Percentiles rank a stretch among this genome's conserved stretches.
Conservation (phyloP, 2,329 filamentous ascomycete species). For the Pseudogymnoascus sp. region DNA sequence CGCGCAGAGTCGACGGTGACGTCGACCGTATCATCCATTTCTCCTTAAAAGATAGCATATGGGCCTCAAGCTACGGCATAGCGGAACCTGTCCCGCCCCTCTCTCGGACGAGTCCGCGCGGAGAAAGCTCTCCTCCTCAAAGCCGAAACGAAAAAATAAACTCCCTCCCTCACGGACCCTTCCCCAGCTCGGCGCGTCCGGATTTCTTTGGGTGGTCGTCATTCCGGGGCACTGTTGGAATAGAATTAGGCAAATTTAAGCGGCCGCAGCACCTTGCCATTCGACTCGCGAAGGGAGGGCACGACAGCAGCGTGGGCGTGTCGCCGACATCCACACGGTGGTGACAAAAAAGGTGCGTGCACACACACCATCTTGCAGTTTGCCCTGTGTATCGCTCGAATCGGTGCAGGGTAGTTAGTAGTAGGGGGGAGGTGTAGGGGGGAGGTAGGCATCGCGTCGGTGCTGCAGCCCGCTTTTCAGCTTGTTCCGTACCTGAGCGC, state of each 20-base stretch:
- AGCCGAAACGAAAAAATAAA: not conserved
- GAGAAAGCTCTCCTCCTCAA: not conserved
- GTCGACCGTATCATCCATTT: not conserved
- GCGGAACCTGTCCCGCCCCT: not conserved
- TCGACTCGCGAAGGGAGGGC: not conserved
- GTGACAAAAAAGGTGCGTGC: not conserved
- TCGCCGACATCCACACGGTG: not conserved
- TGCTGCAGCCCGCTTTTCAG: not conserved
- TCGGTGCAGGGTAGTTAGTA: not conserved
- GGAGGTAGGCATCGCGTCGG: no score
- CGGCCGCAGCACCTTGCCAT: not conserved
- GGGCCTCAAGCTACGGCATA: not conserved
- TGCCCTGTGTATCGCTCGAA: not conserved
- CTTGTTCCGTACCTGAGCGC: not conserved
- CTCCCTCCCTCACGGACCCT: not conserved
- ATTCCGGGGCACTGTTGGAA: not conserved
- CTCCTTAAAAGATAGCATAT: not conserved
- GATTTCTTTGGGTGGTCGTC: not conserved
- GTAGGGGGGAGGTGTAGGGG: no score
- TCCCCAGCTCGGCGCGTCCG: not conserved
- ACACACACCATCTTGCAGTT: not conserved
- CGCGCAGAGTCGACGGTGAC: not conserved
- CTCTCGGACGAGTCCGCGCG: not conserved
- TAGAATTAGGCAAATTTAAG: slow-evolving; percentile 2
- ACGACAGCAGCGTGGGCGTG: not conserved